Base-by-base conservation (phyloP, 2,329 filamentous ascomycete species). In the Diaporthe sp. region DNA sequence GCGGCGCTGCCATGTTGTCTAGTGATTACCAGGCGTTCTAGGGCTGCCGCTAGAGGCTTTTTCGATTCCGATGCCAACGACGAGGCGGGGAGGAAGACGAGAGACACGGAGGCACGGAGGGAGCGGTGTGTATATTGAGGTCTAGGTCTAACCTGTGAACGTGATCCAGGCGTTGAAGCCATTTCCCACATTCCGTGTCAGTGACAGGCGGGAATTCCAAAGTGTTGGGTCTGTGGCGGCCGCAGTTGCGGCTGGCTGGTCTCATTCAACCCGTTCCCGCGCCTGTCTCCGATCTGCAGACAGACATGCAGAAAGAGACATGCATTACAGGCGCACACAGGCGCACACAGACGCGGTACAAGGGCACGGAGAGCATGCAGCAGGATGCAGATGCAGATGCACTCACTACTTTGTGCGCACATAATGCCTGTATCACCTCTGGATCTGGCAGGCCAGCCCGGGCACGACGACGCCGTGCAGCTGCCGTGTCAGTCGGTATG, bases 11-110 rank as follows among this genome's bases (percentile, higher is more conserved):
- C 71, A 60, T 72, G 61, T 42, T 72, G 63, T 49, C 57, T 63
- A 72, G 71, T 61, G 57, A 53, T 63, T 72, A 63, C 71, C 37
- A 15, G 47, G 42, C 20, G 42, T 63, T 22, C 70, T 72, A 72
- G 70, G 70, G 28, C 42, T 51, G 47, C 57, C 57, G 31, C 70
- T 72, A 63, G 58, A 28, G 71, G 57, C 57, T 22, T 28, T 28
- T 61, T 44, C n/a, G 31, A 47, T 42, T 42, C 42, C 57, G 58
- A 72, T 25, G 63, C 20, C 71, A 63, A 55, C 49, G 25, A 51
- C 15, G n/a, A 25, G 44, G 42, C 25, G 61, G 47, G 63, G 28
- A 37, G 44, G 44, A 22, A 22, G 22, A 34, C 25, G 61, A 47
- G 28, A 34, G 42, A 34, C 17, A 49, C n/a, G 44, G 28, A 31